phyloP scores from a whole-genome alignment of 495 filamentous ascomycete species.

The Durotheca rogersii region DNA sequence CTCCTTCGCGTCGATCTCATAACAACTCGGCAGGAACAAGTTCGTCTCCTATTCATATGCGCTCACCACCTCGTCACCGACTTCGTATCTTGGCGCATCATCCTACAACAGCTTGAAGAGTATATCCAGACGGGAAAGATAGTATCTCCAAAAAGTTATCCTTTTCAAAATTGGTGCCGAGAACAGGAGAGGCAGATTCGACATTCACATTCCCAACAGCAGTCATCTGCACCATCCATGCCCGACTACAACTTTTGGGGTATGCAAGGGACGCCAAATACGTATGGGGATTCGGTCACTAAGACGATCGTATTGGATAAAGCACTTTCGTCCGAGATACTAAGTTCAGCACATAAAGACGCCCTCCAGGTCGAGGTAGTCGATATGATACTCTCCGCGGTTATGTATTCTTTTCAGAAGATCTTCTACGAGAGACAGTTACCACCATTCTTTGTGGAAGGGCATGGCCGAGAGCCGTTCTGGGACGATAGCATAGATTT shows the following conservation, averaged over 20 bases:
- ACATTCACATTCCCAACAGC: no score
- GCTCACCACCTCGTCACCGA: slow-evolving; percentile 61
- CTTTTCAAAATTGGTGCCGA: slow-evolving; percentile 56
- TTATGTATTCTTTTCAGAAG: slow-evolving; percentile 34
- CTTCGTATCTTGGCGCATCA: slow-evolving; percentile 63
- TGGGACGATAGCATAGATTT: slow-evolving; percentile 54
- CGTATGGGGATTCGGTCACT: slow-evolving; percentile 20
- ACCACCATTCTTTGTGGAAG: slow-evolving; percentile 49
- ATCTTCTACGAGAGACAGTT: slow-evolving; percentile 44
- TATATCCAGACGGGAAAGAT: slow-evolving; percentile 41
- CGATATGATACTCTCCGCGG: slow-evolving; percentile 36
- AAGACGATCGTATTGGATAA: slow-evolving; percentile 29
- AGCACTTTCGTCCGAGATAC: slow-evolving; percentile 20
- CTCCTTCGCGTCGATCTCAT: slow-evolving; percentile 47
- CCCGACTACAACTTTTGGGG: slow-evolving; percentile 38
- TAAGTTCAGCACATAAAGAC: slow-evolving; percentile 27
- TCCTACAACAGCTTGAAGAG: slow-evolving; percentile 58
- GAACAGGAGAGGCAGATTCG: no score
- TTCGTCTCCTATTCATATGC: slow-evolving; percentile 55
- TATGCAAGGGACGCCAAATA: slow-evolving; percentile 22
- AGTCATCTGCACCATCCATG: slow-evolving; percentile 17
- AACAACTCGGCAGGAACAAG: slow-evolving; percentile 33
- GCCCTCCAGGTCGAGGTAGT: slow-evolving; percentile 35
- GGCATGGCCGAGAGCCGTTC: slow-evolving; percentile 55
- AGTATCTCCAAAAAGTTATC: slow-evolving; percentile 32